Percentiles rank a stretch among this genome's conserved stretches.
phyloP scores from a whole-genome alignment of 2,329 filamentous ascomycete species.

The Neoscytalidium dimidiatum region DNA sequence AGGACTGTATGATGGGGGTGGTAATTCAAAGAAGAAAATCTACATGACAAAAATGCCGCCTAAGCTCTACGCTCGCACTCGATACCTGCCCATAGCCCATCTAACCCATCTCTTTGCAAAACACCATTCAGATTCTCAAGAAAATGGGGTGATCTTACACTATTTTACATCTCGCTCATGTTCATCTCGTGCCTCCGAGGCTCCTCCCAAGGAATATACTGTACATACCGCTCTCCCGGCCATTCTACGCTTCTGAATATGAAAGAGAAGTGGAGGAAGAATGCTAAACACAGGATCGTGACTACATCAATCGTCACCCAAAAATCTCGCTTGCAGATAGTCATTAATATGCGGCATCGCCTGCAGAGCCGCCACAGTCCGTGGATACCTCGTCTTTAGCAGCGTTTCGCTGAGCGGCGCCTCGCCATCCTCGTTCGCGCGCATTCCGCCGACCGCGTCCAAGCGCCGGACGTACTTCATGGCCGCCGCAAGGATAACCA shows the following conservation, averaged over 20 bases:
- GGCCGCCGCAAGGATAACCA: constrained; percentile 44
- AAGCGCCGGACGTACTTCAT: constrained; percentile 36
- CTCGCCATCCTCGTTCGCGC: constrained; percentile 24
- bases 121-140: neutral
- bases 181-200: neutral
- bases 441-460: constrained; percentile 32
- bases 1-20: too few relatives aligned
- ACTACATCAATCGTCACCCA: constrained; percentile 21
- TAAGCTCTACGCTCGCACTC: neutral
- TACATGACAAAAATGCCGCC: neutral
- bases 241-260: neutral
- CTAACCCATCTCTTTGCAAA: neutral
- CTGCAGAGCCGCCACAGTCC: constrained; percentile 44
- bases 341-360: constrained; percentile 43
- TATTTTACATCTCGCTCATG: neutral
- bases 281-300: neutral
- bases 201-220: neutral
- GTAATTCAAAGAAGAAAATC: too few relatives aligned
- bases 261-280: neutral
- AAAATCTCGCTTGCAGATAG: constrained; percentile 32
- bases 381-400: constrained; percentile 39
- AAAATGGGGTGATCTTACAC: neutral
- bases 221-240: neutral
- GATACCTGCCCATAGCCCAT: neutral
- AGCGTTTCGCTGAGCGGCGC: constrained; percentile 28